These are phyloP conservation scores for Arachnomyces sp. DNA, from an alignment of 2,329 filamentous ascomycete genomes.

Conservation along the genomic window DNA sequence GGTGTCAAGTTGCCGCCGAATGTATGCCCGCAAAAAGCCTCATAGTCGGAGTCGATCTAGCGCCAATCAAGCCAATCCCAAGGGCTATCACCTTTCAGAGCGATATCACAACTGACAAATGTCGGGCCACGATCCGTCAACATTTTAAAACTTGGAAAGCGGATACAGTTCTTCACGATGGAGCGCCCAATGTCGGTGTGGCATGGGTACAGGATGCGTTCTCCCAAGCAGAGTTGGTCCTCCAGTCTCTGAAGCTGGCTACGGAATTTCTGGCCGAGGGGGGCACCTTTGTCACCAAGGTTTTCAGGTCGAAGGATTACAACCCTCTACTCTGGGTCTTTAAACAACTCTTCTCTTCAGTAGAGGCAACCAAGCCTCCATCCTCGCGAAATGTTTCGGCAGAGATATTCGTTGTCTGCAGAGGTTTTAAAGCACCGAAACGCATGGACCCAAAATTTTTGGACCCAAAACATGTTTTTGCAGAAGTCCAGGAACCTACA, in stretches of 20 bases:
- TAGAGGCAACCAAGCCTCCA: conserved; percentile 95
- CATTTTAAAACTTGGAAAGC: conserved; percentile 96
- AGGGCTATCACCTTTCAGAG: conserved; percentile 92
- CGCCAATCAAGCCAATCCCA: conserved; percentile 92
- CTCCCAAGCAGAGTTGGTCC: conserved; percentile 85
- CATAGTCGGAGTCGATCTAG: conserved; percentile 88
- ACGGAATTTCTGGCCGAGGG: conserved; percentile 87
- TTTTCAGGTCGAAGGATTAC: conserved; percentile 96
- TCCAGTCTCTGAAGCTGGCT: conserved; percentile 86
- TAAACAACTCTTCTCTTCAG: conserved; percentile 89
- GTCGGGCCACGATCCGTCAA: conserved; percentile 76
- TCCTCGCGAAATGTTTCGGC: conserved; percentile 93
- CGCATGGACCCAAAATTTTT: conserved; percentile 86
- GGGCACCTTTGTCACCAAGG: conserved; percentile 92
- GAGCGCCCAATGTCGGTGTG: conserved; percentile 94
- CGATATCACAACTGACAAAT: conserved; percentile 97
- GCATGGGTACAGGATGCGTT: conserved; percentile 98
- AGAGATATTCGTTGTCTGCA: conserved; percentile 97
- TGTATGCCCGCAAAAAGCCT: conserved; percentile 85
- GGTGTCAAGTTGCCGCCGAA: conserved; percentile 94
- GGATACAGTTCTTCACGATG: conserved; percentile 91
- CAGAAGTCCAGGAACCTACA: conserved; percentile 74
- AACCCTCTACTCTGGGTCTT: conserved; percentile 95
- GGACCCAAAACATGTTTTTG: conserved; percentile 83
- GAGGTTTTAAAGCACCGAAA: conserved; percentile 92